phyloP scores from a whole-genome alignment of 1,284 basidiomycete genomes.

The Entoloma clypeatum region DNA sequence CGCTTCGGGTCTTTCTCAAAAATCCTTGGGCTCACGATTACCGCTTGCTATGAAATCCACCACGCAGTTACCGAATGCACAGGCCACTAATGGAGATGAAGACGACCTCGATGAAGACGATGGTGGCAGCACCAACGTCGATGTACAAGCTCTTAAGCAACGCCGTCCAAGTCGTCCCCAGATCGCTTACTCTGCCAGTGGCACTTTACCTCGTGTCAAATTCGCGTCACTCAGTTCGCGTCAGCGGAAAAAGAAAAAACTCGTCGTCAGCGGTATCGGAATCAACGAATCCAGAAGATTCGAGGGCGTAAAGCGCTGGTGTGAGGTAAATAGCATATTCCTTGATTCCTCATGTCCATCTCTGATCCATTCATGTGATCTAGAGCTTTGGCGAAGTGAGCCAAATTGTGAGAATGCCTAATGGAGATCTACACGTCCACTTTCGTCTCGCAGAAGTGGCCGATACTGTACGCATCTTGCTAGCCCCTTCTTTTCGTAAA shows the following conservation, averaged over 20 bases:
- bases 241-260: constrained; percentile 45
- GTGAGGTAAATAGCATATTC: constrained; percentile 46
- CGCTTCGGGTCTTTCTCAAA: constrained; percentile 17
- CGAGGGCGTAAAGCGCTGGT: constrained; percentile 63
- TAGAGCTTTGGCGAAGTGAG: constrained; percentile 72
- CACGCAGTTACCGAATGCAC: constrained; percentile 18
- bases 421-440: constrained; percentile 68
- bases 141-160: constrained; percentile 21
- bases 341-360: constrained; percentile 10
- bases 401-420: constrained; percentile 65
- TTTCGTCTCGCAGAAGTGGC: constrained; percentile 71
- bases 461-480: constrained; percentile 54
- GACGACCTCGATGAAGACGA: constrained; percentile 30
- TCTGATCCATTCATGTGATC: constrained; percentile 4
- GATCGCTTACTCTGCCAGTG: constrained; percentile 36
- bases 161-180: constrained; percentile 28
- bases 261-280: constrained; percentile 53
- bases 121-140: constrained; percentile 27
- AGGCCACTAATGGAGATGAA: constrained; percentile 21
- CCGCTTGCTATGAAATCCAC: constrained; percentile 31
- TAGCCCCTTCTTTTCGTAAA: constrained; percentile 4
- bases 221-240: constrained; percentile 43
- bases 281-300: constrained; percentile 46
- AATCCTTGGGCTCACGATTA: constrained; percentile 20
- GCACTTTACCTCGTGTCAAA: constrained; percentile 39